A percentile compares a stretch with the other conserved stretches of the same genome.
phyloP scores from a whole-genome alignment of 73 alveolate genomes.

The Durusdinium trenchii region DNA sequence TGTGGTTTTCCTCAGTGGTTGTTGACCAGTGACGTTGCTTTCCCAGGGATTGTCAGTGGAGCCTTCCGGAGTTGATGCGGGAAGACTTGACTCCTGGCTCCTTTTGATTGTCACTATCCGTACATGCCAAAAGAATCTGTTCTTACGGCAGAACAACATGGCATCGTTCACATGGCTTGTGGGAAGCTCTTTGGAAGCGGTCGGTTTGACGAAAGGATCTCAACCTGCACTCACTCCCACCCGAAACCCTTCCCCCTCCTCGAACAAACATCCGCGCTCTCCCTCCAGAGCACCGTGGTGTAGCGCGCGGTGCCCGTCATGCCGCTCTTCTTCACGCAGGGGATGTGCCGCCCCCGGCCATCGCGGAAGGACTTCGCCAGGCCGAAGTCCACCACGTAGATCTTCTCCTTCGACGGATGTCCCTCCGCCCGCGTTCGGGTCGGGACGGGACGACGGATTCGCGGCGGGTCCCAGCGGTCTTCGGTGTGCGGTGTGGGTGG shows the following conservation, averaged over 20 bases:
- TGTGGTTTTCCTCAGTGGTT: too few relatives aligned
- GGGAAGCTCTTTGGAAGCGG: background rate
- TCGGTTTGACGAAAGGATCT: background rate
- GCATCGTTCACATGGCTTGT: too few relatives aligned
- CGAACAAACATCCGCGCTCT: background rate
- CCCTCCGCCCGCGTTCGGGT: background rate
- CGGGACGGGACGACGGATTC: background rate
- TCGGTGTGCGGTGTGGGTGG: too few relatives aligned
- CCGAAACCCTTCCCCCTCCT: background rate
- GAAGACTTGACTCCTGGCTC: too few relatives aligned
- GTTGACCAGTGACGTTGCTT: too few relatives aligned
- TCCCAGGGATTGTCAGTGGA: too few relatives aligned
- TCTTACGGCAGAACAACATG: background rate
- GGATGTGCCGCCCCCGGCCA: constrained; percentile 96
- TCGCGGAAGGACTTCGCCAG: constrained; percentile 96
- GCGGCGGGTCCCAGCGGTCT: background rate
- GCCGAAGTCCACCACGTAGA: constrained; percentile 97
- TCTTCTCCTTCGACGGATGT: constrained; percentile 17
- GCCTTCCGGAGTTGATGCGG: too few relatives aligned
- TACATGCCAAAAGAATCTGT: background rate
- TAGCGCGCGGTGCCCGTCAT: constrained; percentile 97
- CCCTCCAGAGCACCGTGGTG: constrained; percentile 68
- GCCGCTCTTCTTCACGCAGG: constrained; percentile 96
- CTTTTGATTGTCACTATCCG: background rate
- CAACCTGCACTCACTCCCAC: background rate